These are phyloP conservation scores for Boletus edulis DNA, from an alignment of 768 basidiomycete species.

Conservation along the genomic window DNA sequence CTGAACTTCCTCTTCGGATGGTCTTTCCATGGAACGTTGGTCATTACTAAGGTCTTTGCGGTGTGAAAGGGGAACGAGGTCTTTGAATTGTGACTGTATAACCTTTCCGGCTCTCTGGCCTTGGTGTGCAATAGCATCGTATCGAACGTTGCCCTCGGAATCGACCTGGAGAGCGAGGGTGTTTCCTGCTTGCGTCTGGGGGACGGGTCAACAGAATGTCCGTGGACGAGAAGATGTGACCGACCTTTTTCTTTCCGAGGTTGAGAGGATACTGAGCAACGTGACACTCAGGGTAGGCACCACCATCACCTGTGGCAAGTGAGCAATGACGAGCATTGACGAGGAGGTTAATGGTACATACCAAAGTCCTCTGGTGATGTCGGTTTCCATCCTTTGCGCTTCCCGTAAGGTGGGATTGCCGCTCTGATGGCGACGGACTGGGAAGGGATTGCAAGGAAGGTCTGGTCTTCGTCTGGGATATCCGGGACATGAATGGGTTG, in stretches of 20 bases:
- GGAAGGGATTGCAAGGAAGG: constrained; percentile 28
- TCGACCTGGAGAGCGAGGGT: constrained; percentile 97
- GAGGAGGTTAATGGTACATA: constrained; percentile 34
- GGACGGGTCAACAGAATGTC: not conserved
- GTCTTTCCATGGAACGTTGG: constrained; percentile 80
- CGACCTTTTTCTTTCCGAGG: constrained; percentile 92
- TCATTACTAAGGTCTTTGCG: constrained; percentile 83
- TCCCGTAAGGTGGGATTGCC: constrained; percentile 80
- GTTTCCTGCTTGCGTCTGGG: constrained; percentile 84
- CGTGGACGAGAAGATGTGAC: constrained; percentile 16
- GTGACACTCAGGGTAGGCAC: constrained; percentile 93
- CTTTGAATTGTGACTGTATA: constrained; percentile 96
- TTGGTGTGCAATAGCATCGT: constrained; percentile 95
- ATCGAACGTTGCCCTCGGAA: constrained; percentile 92
- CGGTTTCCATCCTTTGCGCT: constrained; percentile 85
- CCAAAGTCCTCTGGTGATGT: constrained; percentile 80
- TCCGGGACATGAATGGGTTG: constrained; percentile 55
- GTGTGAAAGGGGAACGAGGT: constrained; percentile 88
- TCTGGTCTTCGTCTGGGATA: constrained; percentile 58
- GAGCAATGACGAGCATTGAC: not conserved
- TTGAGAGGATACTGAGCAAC: constrained; percentile 96
- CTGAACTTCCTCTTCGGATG: constrained; percentile 90
- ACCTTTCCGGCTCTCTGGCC: constrained; percentile 85
- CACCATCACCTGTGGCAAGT: constrained; percentile 65
- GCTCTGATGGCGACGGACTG: constrained; percentile 47